Percentiles rank a stretch among this genome's conserved stretches.
Evolutionary conservation across 129 eudicot species (phyloP).

Genomic region (Apium graveolens): DNA sequence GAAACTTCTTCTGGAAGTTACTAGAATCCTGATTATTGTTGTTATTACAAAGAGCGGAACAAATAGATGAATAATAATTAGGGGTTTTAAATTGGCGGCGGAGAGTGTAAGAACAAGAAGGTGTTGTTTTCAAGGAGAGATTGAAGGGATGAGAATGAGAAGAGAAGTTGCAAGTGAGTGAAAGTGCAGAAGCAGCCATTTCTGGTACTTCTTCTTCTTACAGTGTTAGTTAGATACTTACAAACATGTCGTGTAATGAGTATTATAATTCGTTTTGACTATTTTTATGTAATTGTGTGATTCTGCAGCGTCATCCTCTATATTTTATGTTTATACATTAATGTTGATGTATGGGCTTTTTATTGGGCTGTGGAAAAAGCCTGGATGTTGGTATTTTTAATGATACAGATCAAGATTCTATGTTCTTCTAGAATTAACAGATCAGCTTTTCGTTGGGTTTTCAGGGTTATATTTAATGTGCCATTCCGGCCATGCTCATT

Average conservation of each 20-base stretch:
- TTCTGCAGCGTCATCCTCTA: background rate
- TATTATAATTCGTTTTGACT: background rate
- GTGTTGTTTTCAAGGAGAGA: background rate
- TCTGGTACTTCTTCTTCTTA: background rate
- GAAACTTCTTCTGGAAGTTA: constrained; percentile 24
- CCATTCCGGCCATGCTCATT: no score
- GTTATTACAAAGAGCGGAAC: constrained; percentile 10
- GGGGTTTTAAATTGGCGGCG: background rate
- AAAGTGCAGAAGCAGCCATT: constrained; percentile 5
- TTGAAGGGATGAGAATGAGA: background rate
- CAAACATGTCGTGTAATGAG: background rate
- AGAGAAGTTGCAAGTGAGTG: background rate
- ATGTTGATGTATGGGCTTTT: no score
- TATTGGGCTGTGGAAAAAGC: no score
- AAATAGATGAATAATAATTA: constrained; percentile 1
- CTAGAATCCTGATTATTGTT: background rate
- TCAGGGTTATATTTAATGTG: no score
- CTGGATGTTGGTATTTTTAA: no score
- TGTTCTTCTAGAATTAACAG: no score
- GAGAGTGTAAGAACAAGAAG: background rate
- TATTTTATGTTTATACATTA: no score
- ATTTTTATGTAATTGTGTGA: background rate
- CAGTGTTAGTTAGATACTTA: background rate
- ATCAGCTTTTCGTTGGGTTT: no score
- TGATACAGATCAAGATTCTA: no score